These are phyloP conservation scores for Verticillium dahliae DNA, from an alignment of 2,329 filamentous ascomycete genomes.

Conservation along the genomic window DNA sequence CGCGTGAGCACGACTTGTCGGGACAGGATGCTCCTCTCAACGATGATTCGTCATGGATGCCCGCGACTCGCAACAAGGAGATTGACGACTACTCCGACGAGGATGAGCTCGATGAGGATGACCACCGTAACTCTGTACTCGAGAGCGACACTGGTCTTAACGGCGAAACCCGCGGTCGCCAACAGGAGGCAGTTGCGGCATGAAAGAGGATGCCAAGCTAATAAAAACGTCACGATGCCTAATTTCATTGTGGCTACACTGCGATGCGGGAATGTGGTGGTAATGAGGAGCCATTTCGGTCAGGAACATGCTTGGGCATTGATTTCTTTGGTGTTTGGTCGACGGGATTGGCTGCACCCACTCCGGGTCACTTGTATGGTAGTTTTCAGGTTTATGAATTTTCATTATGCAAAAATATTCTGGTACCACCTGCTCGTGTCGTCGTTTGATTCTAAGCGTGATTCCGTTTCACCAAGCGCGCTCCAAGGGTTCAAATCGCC, in stretches of 20 bases:
- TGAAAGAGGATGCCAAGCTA: slow-evolving; percentile 19
- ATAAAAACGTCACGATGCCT: slow-evolving; percentile 3
- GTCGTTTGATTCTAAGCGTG: background rate
- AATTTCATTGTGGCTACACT: slow-evolving; percentile 3
- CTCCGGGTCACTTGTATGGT: background rate
- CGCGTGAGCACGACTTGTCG: slow-evolving; percentile 67
- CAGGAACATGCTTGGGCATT: background rate
- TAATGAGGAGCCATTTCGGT: background rate
- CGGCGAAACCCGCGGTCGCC: slow-evolving; percentile 48
- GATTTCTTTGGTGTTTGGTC: background rate
- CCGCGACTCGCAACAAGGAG: slow-evolving; percentile 57
- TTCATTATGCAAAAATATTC: background rate
- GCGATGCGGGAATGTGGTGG: background rate
- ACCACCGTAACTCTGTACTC: slow-evolving; percentile 39
- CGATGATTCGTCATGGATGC: slow-evolving; percentile 79
- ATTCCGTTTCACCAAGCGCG: background rate
- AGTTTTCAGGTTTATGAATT: background rate
- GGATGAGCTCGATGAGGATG: slow-evolving; percentile 56
- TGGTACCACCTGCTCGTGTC: background rate
- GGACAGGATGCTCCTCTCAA: slow-evolving; percentile 74
- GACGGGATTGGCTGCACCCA: background rate
- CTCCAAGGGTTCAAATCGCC: no score
- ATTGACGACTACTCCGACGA: slow-evolving; percentile 56
- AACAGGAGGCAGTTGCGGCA: slow-evolving; percentile 42
- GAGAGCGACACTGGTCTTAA: slow-evolving; percentile 47